Evolutionary conservation across 1,284 basidiomycete species (phyloP).

Genomic region (Microbotryomycetes sp.): DNA sequence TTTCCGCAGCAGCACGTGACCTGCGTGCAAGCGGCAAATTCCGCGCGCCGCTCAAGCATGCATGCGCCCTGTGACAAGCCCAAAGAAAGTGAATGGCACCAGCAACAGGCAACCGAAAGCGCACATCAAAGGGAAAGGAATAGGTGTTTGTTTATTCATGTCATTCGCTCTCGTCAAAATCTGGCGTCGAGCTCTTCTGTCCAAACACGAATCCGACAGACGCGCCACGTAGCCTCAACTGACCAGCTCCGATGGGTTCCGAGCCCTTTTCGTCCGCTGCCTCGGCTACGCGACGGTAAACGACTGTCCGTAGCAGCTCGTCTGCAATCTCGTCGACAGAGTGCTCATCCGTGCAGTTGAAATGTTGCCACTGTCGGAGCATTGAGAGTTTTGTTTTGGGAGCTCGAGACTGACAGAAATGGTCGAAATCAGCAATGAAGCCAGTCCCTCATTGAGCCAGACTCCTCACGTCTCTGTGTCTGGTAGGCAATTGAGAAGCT

Average conservation of each 20-base stretch:
- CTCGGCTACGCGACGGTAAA: conserved; percentile 7
- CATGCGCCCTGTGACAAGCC: too few species aligned
- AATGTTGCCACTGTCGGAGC: conserved; percentile 80
- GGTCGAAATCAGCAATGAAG: conserved; percentile 8
- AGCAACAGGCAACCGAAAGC: not conserved
- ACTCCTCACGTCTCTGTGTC: conserved; percentile 15
- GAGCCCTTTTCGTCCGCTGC: not conserved
- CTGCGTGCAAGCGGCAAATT: too few species aligned
- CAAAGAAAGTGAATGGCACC: too few species aligned
- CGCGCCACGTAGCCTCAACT: not conserved
- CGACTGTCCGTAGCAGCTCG: conserved; percentile 22
- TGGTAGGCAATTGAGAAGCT: conserved; percentile 58
- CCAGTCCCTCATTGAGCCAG: conserved; percentile 48
- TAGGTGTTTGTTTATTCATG: not conserved
- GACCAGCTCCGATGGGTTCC: not conserved
- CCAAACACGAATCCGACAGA: conserved; percentile 28
- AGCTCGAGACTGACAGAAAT: not conserved
- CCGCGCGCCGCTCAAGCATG: too few species aligned
- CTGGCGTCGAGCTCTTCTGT: conserved; percentile 1
- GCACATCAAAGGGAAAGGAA: not conserved
- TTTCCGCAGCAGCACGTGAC: too few species aligned
- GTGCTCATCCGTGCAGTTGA: conserved; percentile 45
- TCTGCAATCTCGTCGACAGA: conserved; percentile 32
- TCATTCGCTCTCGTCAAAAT: not conserved
- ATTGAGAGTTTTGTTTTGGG: conserved; percentile 68